These are phyloP conservation scores for Scleromitrula shiraiana DNA, from an alignment of 2,329 filamentous ascomycete genomes.

Conservation along the genomic window DNA sequence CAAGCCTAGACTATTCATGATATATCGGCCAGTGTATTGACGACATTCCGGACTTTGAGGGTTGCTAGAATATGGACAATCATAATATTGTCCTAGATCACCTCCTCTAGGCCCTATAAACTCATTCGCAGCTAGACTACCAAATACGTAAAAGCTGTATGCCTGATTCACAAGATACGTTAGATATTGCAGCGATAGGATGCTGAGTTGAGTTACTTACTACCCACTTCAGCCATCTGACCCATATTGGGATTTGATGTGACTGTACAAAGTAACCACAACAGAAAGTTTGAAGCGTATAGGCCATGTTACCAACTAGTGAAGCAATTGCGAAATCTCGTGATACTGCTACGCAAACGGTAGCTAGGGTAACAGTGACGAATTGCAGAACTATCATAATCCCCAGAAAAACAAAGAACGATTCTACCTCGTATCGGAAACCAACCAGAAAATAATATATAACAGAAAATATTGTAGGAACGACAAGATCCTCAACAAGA, in stretches of 20 bases:
- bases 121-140: constrained; percentile 46
- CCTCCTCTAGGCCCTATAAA: constrained; percentile 35
- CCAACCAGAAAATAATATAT: not conserved
- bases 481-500: not conserved
- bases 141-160: constrained; percentile 40
- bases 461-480: not conserved
- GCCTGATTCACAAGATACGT: too few relatives aligned
- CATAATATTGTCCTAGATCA: constrained; percentile 35
- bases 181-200: too few relatives aligned
- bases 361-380: not conserved
- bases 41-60: constrained; percentile 39
- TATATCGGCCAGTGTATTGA: constrained; percentile 45
- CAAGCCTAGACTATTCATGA: constrained; percentile 43
- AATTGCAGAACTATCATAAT: not conserved
- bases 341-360: not conserved
- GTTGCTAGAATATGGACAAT: constrained; percentile 40
- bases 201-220: constrained; percentile 38
- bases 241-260: constrained; percentile 24
- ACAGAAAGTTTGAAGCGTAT: not conserved
- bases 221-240: constrained; percentile 26
- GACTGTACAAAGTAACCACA: not conserved
- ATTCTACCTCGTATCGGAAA: not conserved
- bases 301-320: not conserved
- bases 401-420: not conserved
- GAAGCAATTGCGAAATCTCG: not conserved